phyloP scores from a whole-genome alignment of 768 basidiomycete species.

The Rhodotorula toruloides region DNA sequence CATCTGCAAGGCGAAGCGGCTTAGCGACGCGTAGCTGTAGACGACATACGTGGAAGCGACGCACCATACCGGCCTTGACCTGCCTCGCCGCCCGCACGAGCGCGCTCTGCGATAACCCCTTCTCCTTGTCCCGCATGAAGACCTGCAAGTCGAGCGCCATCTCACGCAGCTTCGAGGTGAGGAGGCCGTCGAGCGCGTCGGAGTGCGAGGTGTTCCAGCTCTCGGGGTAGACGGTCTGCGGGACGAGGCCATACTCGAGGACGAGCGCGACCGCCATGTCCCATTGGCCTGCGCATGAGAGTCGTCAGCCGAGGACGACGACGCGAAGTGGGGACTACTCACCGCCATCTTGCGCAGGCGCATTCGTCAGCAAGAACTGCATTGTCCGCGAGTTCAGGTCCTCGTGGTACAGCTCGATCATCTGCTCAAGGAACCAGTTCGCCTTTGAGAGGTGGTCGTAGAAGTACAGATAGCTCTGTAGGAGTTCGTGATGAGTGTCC shows the following conservation, averaged over 20 bases:
- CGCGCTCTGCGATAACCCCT: constrained; percentile 9
- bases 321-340: neutral
- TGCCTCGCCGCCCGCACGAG: constrained; percentile 53
- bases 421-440: constrained; percentile 84
- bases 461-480: constrained; percentile 71
- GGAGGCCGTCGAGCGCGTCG: constrained; percentile 63
- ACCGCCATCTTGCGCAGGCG: constrained; percentile 74
- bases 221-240: constrained; percentile 48
- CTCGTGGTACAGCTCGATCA: constrained; percentile 65
- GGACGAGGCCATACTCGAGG: constrained; percentile 48
- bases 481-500: neutral
- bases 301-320: neutral
- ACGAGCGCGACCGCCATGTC: constrained; percentile 51
- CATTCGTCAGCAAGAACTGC: constrained; percentile 54
- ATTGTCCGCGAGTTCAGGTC: constrained; percentile 65
- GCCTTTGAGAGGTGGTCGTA: constrained; percentile 58
- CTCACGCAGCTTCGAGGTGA: constrained; percentile 88
- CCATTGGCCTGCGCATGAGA: constrained; percentile 5
- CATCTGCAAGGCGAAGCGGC: constrained; percentile 48
- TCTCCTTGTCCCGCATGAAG: constrained; percentile 48
- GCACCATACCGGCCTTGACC: constrained; percentile 68
- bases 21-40: neutral
- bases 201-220: constrained; percentile 73
- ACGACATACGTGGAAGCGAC: neutral
- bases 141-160: constrained; percentile 65